Evolutionary conservation across 1,284 basidiomycete genomes (phyloP).

Genomic region (Chalciporus sp.): DNA sequence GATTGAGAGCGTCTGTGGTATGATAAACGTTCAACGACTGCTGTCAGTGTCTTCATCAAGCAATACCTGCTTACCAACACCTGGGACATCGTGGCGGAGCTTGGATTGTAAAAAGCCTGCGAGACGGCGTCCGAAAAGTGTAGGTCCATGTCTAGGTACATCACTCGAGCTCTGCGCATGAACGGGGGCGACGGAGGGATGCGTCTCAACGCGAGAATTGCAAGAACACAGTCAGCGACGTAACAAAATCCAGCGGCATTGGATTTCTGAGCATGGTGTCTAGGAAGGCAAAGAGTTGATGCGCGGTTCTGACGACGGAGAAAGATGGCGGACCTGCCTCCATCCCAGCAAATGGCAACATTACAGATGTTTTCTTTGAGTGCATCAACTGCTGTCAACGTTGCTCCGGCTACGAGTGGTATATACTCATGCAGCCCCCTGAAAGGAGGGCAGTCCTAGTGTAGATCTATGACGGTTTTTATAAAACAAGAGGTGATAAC

Average conservation of each 20-base stretch:
- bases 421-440: constrained; percentile 70
- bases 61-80: constrained; percentile 52
- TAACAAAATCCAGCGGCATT: constrained; percentile 92
- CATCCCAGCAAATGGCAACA: constrained; percentile 83
- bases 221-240: constrained; percentile 86
- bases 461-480: constrained; percentile 2
- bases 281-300: constrained; percentile 24
- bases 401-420: constrained; percentile 72
- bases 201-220: constrained; percentile 65
- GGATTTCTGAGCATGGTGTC: constrained; percentile 77
- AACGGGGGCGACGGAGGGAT: constrained; percentile 13
- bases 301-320: neutral
- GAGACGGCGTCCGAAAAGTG: constrained; percentile 92
- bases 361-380: constrained; percentile 58
- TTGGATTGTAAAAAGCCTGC: constrained; percentile 64
- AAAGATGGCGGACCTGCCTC: constrained; percentile 60
- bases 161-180: constrained; percentile 60
- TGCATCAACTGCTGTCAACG: constrained; percentile 69
- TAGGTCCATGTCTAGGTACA: constrained; percentile 92
- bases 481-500: constrained; percentile 14
- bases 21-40: neutral
- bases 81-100: constrained; percentile 42
- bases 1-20: constrained; percentile 71
- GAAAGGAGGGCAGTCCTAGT: constrained; percentile 84
- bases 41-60: neutral